phyloP scores from a whole-genome alignment of 371 early-diverging fungal species.

The Mucor piriformis region DNA sequence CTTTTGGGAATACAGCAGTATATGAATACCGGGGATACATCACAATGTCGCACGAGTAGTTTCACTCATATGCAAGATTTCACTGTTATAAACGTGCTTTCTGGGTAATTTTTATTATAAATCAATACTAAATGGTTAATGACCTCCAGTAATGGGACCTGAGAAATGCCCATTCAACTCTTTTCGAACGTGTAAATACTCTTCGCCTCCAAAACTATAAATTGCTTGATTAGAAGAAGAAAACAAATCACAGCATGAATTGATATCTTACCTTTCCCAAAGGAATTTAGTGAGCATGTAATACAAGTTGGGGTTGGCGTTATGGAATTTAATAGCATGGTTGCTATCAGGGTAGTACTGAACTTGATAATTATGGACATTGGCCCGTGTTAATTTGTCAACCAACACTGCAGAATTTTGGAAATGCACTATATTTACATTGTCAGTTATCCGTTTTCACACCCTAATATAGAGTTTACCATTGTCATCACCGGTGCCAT shows the following conservation, averaged over 20 bases:
- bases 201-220: constrained; percentile 52
- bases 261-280: constrained; percentile 45
- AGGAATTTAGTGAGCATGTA: constrained; percentile 45
- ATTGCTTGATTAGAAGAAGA: too few relatives aligned
- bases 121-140: too few relatives aligned
- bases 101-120: too few relatives aligned
- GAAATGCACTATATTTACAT: constrained; percentile 38
- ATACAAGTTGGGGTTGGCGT: constrained; percentile 70
- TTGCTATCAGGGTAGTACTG: constrained; percentile 91
- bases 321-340: constrained; percentile 79
- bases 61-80: too few relatives aligned
- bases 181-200: constrained; percentile 47
- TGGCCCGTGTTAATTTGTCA: constrained; percentile 69
- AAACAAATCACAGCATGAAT: too few relatives aligned
- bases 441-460: too few relatives aligned
- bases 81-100: too few relatives aligned
- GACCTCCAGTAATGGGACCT: constrained; percentile 23
- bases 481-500: constrained; percentile 91
- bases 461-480: constrained; percentile 21
- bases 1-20: too few relatives aligned
- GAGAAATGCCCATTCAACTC: constrained; percentile 38
- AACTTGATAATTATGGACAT: constrained; percentile 76
- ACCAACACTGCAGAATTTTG: constrained; percentile 84
- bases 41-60: too few relatives aligned
- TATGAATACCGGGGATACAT: too few relatives aligned